Percentiles rank a stretch among this genome's conserved stretches.
Conservation (phyloP, 371 early-diverging fungal species). For the Lichtheimia corymbifera region DNA sequence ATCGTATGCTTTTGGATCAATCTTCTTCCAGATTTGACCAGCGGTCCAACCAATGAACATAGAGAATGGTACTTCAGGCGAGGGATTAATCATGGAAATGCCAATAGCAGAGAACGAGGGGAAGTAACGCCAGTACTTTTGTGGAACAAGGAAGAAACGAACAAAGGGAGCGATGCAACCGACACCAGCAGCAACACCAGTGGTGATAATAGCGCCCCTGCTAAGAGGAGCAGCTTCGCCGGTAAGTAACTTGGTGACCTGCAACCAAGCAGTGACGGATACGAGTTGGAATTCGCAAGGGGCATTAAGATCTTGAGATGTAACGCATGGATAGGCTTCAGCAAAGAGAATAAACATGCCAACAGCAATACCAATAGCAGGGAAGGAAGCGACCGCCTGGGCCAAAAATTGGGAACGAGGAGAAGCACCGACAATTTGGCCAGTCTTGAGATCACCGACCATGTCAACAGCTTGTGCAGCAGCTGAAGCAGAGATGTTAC, state of each 20-base stretch:
- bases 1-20: slow-evolving; percentile 38
- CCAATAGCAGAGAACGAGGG: slow-evolving; percentile 72
- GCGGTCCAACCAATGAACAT: slow-evolving; percentile 65
- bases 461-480: slow-evolving; percentile 67
- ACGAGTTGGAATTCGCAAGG: slow-evolving; percentile 57
- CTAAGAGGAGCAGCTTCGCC: slow-evolving; percentile 45
- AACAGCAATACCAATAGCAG: slow-evolving; percentile 58
- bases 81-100: slow-evolving; percentile 67
- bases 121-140: slow-evolving; percentile 53
- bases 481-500: slow-evolving; percentile 61
- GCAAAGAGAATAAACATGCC: slow-evolving; percentile 65
- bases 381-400: slow-evolving; percentile 62
- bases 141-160: slow-evolving; percentile 55
- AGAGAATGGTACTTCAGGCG: slow-evolving; percentile 57
- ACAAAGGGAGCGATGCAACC: slow-evolving; percentile 50
- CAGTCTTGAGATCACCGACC: slow-evolving; percentile 70
- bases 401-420: slow-evolving; percentile 67
- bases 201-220: slow-evolving; percentile 46
- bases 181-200: slow-evolving; percentile 49
- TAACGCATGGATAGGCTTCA: slow-evolving; percentile 64
- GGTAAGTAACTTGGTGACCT: slow-evolving; percentile 62
- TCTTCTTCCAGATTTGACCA: slow-evolving; percentile 56
- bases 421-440: slow-evolving; percentile 59
- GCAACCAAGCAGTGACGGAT: slow-evolving; percentile 69
- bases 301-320: slow-evolving; percentile 20